These are phyloP conservation scores for Aspergillus novofumigatus DNA, from an alignment of 2,329 filamentous ascomycete species.

Conservation along the genomic window DNA sequence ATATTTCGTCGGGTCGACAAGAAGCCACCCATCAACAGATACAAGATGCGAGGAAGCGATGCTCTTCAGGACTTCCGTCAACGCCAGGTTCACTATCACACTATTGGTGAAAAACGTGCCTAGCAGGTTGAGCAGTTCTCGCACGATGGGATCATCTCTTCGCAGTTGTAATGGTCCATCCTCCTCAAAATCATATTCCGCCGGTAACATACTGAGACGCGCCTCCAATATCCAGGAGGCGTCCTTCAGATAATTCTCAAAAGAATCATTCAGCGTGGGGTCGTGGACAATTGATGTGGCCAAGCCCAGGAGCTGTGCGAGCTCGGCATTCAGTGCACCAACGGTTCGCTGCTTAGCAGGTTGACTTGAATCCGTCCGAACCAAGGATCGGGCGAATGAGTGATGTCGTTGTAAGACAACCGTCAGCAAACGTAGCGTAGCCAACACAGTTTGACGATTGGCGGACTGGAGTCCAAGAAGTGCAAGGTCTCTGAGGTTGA, in stretches of 20 bases:
- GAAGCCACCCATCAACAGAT: constrained; percentile 83
- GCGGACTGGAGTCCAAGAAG: constrained; percentile 77
- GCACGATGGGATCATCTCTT: constrained; percentile 57
- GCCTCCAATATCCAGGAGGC: constrained; percentile 51
- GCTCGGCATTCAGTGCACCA: constrained; percentile 38
- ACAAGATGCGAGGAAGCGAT: constrained; percentile 81
- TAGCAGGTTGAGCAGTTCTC: constrained; percentile 55
- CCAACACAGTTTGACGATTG: constrained; percentile 83
- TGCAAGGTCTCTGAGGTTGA: constrained; percentile 89
- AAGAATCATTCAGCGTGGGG: constrained; percentile 38
- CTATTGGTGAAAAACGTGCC: constrained; percentile 83
- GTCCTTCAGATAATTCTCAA: constrained; percentile 42
- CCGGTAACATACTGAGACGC: constrained; percentile 30
- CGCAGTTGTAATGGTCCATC: constrained; percentile 63
- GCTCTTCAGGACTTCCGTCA: constrained; percentile 79
- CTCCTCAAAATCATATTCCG: constrained; percentile 34
- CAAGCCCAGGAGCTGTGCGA: constrained; percentile 35
- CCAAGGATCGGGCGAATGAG: constrained; percentile 66
- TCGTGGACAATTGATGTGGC: constrained; percentile 36
- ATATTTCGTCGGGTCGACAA: constrained; percentile 66
- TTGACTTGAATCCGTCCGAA: constrained; percentile 53
- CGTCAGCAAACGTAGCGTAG: constrained; percentile 81
- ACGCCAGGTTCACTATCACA: constrained; percentile 81
- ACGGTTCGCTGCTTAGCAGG: constrained; percentile 30
- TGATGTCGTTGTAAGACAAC: constrained; percentile 85